These are phyloP conservation scores for Neckera pumila DNA, from an alignment of 225 moss, liverwort and hornwort species.

Conservation along the genomic window DNA sequence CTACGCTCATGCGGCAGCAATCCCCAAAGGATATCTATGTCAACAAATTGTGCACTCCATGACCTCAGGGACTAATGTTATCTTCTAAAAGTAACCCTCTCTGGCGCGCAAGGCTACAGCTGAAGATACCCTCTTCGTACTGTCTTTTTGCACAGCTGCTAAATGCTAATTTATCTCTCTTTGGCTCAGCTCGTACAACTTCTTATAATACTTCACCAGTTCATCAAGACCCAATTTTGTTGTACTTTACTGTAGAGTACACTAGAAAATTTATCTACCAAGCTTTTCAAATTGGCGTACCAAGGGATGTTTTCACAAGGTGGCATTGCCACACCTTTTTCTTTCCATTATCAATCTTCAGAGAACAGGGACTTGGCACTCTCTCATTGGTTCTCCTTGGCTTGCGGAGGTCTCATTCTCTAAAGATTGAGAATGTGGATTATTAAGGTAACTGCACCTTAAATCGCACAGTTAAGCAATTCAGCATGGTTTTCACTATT, in stretches of 20 bases:
- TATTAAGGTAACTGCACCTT: too few species aligned
- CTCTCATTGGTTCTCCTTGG: too few species aligned
- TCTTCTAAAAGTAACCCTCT: not conserved
- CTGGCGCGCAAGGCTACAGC: not conserved
- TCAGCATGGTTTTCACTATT: too few species aligned
- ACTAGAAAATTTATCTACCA: not conserved
- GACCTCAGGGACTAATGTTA: too few species aligned
- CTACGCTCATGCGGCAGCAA: too few species aligned
- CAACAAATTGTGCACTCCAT: not conserved
- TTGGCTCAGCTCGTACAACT: not conserved
- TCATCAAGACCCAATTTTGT: not conserved
- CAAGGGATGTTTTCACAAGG: not conserved
- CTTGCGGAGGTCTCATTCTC: accelerated
- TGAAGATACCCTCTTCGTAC: not conserved
- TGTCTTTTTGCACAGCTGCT: not conserved
- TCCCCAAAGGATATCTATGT: too few species aligned
- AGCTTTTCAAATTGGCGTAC: not conserved
- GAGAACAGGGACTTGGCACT: too few species aligned
- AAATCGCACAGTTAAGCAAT: too few species aligned
- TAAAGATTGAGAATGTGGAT: too few species aligned
- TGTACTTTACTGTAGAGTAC: not conserved
- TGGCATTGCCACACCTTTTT: too few species aligned
- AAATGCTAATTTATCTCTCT: not conserved
- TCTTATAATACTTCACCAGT: not conserved
- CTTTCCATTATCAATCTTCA: too few species aligned